Base-by-base conservation (phyloP, 2,329 filamentous ascomycete species). In the Calcarisporium arbuscula region DNA sequence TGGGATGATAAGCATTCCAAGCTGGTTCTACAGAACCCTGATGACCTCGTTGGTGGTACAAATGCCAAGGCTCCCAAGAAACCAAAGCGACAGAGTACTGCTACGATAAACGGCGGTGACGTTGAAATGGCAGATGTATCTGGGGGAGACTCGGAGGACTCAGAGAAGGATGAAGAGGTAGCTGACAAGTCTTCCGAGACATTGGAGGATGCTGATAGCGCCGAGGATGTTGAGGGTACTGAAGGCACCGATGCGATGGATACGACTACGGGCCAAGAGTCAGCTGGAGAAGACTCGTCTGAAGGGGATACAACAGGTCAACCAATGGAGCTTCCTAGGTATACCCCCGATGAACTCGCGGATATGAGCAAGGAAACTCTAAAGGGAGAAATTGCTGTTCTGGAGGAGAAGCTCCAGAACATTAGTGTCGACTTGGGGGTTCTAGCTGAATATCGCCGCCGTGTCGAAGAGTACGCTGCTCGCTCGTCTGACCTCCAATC, bases 1-100 rank as follows among this genome's bases (percentile, higher is more conserved):
- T 96, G 89, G 88, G 70, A 88, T 35, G 86, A 95, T 40, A 95
- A 96, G 65, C 68, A 94, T 8, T 71, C 73, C 34, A 96, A 95
- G 65, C 74, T 98, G 18, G 64, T 72, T 4, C 66, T 96, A 23
- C 88, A 95, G 48, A 88, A 89, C 46, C 72, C 94, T 38, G 78
- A 79, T 33, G 83, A 87, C 41, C 67, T 87, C 19, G 64, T 65
- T 27, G 65, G 66, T 19, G 60, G 58, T 15, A 42, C 58, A 3
- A 44, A 49, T 3, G 40, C 54, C 7, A 54, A 52, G 7, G 41
- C 49, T 11, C 41, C 54, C 9, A 52, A 58, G 31, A 34, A 49
- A 34, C n/a, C 31, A 3, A 40, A 54, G 8, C 42, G 37, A 2
- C 44, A 47, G 3, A 52, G 54, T 9, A 35, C 31, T 15, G 45